Evolutionary conservation across 2,329 filamentous ascomycete species (phyloP).

Genomic region (Plenodomus lindquistii): DNA sequence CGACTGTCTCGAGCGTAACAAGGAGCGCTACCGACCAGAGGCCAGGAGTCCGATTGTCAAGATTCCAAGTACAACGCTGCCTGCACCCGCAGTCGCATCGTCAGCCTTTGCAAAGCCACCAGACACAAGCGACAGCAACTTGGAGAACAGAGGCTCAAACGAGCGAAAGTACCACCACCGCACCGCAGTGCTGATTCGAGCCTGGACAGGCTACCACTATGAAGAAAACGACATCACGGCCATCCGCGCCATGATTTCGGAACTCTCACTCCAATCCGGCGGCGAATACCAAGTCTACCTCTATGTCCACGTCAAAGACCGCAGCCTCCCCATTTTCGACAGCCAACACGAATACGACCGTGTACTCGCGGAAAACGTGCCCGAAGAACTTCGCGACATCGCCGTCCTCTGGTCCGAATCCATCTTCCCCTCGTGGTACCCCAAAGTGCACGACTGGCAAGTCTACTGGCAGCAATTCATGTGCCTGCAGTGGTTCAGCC

Average conservation of each 20-base stretch:
- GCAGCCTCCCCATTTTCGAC: slow-evolving; percentile 61
- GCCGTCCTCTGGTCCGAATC: slow-evolving; percentile 73
- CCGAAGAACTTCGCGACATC: slow-evolving; percentile 70
- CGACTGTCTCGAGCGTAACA: slow-evolving; percentile 67
- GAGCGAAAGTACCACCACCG: slow-evolving; percentile 46
- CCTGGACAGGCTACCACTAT: slow-evolving; percentile 53
- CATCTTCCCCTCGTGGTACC: slow-evolving; percentile 54
- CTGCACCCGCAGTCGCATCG: slow-evolving; percentile 28
- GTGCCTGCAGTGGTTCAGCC: slow-evolving; percentile 74
- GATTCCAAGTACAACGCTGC: slow-evolving; percentile 32
- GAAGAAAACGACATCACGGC: slow-evolving; percentile 52
- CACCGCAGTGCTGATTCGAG: slow-evolving; percentile 52
- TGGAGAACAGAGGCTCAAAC: slow-evolving; percentile 24
- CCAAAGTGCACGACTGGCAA: slow-evolving; percentile 53
- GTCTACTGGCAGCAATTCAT: slow-evolving; percentile 66
- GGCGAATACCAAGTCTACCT: slow-evolving; percentile 55
- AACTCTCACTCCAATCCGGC: slow-evolving; percentile 51
- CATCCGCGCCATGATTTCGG: slow-evolving; percentile 52
- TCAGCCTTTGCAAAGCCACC: slow-evolving; percentile 35
- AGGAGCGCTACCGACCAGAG: slow-evolving; percentile 58
- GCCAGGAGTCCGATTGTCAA: slow-evolving; percentile 46
- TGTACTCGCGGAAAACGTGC: slow-evolving; percentile 65
- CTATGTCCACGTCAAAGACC: slow-evolving; percentile 57
- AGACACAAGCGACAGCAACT: slow-evolving; percentile 32
- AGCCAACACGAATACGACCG: slow-evolving; percentile 62